Conservation (phyloP, 106 monocot genomes). For the Dendrobium chrysotoxum region DNA sequence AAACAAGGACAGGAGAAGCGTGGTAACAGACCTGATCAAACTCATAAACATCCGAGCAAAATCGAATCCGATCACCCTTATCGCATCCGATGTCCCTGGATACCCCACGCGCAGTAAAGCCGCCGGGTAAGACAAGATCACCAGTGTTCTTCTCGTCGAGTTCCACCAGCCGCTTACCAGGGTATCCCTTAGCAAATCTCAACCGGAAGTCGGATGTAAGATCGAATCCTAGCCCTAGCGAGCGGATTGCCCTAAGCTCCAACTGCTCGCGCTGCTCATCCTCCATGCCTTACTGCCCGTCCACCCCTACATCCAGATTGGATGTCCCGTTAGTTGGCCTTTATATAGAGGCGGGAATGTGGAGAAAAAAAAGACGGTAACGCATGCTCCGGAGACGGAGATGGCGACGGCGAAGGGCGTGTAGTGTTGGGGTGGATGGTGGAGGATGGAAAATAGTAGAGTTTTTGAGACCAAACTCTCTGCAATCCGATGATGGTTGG, state of each 20-base stretch:
- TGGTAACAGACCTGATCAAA: conserved; percentile 58
- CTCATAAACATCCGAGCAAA: conserved; percentile 77
- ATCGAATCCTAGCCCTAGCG: conserved; percentile 83
- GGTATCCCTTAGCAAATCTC: conserved; percentile 47
- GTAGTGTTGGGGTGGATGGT: too few species aligned
- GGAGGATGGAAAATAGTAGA: neutral
- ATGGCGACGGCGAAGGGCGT: too few species aligned
- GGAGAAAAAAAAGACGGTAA: neutral
- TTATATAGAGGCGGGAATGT: neutral
- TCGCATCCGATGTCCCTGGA: conserved; percentile 53
- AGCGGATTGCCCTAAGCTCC: conserved; percentile 38
- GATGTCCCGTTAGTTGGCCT: neutral
- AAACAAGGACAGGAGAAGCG: neutral
- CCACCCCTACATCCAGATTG: neutral
- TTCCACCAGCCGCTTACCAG: conserved; percentile 40
- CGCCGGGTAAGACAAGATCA: conserved; percentile 57
- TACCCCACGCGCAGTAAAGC: conserved; percentile 29
- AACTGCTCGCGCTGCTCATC: conserved; percentile 14
- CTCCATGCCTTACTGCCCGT: conserved; percentile 13
- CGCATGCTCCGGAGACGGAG: neutral
- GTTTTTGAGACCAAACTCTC: too few species aligned
- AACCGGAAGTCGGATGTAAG: conserved; percentile 73
- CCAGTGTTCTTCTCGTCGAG: conserved; percentile 34
- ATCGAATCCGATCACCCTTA: conserved; percentile 72
- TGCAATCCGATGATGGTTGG: too few species aligned